These are phyloP conservation scores for Smallanthus sonchifolius DNA, from an alignment of 129 eudicot species.

Conservation along the genomic window DNA sequence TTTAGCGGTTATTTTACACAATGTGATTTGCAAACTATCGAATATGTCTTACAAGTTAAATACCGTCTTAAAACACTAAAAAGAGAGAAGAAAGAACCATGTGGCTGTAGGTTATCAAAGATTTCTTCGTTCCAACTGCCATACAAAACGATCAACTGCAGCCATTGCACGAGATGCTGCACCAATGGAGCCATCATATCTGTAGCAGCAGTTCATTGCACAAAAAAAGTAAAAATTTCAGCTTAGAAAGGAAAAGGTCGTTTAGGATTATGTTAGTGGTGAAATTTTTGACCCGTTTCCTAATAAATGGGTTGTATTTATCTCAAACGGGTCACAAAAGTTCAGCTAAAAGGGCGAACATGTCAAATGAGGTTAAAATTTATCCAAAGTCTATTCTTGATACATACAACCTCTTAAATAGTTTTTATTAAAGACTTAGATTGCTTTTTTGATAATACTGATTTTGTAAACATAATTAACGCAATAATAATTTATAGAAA, in stretches of 20 bases:
- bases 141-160: slow-evolving; percentile 66
- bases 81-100: neutral
- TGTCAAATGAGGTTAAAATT: neutral
- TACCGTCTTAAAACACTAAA: neutral
- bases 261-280: neutral
- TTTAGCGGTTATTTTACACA: neutral
- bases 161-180: slow-evolving; percentile 90
- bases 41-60: neutral
- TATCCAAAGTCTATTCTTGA: neutral
- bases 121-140: slow-evolving; percentile 61
- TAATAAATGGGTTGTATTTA: neutral
- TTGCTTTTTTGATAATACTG: neutral
- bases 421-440: neutral
- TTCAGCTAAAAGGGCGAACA: neutral
- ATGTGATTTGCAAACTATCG: neutral
- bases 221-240: neutral
- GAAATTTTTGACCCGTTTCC: neutral
- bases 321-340: neutral
- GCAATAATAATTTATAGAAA: neutral
- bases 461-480: neutral
- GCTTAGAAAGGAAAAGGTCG: neutral
- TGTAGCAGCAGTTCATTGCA: slow-evolving; percentile 30
- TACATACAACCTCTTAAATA: neutral
- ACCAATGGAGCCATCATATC: slow-evolving; percentile 96
- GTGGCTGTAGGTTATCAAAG: slow-evolving; percentile 32